A percentile compares a stretch with the other conserved stretches of the same genome.
Evolutionary conservation across 2,329 filamentous ascomycete species (phyloP).

Genomic region (Colletotrichum caudatum): DNA sequence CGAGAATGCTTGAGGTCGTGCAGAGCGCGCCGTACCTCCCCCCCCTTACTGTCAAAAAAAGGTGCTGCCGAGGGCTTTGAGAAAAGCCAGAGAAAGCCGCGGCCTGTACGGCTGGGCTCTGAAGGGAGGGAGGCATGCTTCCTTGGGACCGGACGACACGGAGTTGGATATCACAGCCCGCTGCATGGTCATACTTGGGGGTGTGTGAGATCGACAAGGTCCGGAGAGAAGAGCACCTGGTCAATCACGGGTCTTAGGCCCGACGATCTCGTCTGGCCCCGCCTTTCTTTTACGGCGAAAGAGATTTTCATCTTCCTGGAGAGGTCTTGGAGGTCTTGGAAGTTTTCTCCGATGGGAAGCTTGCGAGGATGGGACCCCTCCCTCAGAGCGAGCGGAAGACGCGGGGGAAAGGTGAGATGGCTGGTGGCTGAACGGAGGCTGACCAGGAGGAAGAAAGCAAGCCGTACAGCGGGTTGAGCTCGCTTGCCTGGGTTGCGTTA

Average conservation of each 20-base stretch:
- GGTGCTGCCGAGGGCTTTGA: slow-evolving; percentile 22
- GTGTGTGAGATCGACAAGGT: slow-evolving; percentile 31
- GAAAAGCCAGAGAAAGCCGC: background rate
- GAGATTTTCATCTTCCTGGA: background rate
- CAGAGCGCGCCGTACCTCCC: slow-evolving; percentile 24
- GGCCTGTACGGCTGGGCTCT: slow-evolving; percentile 8
- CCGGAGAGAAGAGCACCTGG: slow-evolving; percentile 9
- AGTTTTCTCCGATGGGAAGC: slow-evolving; percentile 29
- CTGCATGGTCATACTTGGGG: slow-evolving; percentile 29
- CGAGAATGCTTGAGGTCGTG: slow-evolving; percentile 38
- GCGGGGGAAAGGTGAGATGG: slow-evolving; percentile 10
- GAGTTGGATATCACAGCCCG: slow-evolving; percentile 26
- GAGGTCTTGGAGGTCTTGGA: slow-evolving; percentile 20
- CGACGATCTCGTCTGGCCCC: slow-evolving; percentile 32
- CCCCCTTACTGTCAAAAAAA: background rate
- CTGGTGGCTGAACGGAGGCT: background rate
- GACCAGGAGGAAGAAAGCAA: too few species aligned
- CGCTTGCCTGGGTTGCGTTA: slow-evolving; percentile 11
- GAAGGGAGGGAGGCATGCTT: slow-evolving; percentile 15
- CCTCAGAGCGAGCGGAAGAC: slow-evolving; percentile 7
- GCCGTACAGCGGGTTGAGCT: slow-evolving; percentile 12
- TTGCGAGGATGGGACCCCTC: slow-evolving; percentile 16
- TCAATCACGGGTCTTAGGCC: slow-evolving; percentile 27
- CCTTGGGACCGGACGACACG: slow-evolving; percentile 11
- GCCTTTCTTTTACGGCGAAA: background rate